Evolutionary conservation across 106 monocot genomes (phyloP).

Genomic region (Ottelia alismoides): DNA sequence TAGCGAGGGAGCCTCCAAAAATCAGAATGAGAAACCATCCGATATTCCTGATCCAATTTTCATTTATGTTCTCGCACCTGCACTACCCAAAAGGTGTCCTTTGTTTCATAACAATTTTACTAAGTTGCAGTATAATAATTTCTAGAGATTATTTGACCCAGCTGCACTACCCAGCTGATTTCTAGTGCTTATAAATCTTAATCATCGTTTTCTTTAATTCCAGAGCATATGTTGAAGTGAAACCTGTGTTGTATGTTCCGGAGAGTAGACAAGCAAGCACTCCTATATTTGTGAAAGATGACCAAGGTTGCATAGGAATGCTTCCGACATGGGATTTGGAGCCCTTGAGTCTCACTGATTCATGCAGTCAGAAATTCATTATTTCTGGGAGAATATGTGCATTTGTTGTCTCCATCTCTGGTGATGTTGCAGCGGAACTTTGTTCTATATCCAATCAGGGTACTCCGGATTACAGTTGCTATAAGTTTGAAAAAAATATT

Average conservation of each 20-base stretch:
- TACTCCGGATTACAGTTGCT: not conserved
- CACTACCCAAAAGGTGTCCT: not conserved
- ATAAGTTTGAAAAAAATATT: constrained; percentile 11
- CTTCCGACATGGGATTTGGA: constrained; percentile 6
- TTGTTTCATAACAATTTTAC: too few relatives aligned
- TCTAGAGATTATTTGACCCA: too few relatives aligned
- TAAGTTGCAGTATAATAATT: too few relatives aligned
- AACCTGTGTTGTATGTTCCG: constrained; percentile 42
- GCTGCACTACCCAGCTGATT: too few relatives aligned
- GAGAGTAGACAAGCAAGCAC: constrained; percentile 11
- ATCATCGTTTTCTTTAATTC: too few relatives aligned
- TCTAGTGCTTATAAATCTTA: too few relatives aligned
- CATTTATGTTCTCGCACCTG: not conserved
- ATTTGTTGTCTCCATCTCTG: constrained; percentile 39
- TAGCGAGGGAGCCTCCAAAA: not conserved
- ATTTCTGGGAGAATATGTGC: constrained; percentile 33
- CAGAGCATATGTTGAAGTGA: constrained; percentile 63
- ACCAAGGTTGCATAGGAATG: not conserved
- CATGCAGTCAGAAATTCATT: constrained; percentile 27
- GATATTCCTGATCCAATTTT: not conserved
- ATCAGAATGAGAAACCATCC: too few relatives aligned
- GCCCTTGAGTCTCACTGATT: constrained; percentile 13
- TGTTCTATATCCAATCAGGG: too few relatives aligned
- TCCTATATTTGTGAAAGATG: not conserved
- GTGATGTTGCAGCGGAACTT: constrained; percentile 19